phyloP scores from a whole-genome alignment of 2,329 filamentous ascomycete species.

The Scorias spongiosa region DNA sequence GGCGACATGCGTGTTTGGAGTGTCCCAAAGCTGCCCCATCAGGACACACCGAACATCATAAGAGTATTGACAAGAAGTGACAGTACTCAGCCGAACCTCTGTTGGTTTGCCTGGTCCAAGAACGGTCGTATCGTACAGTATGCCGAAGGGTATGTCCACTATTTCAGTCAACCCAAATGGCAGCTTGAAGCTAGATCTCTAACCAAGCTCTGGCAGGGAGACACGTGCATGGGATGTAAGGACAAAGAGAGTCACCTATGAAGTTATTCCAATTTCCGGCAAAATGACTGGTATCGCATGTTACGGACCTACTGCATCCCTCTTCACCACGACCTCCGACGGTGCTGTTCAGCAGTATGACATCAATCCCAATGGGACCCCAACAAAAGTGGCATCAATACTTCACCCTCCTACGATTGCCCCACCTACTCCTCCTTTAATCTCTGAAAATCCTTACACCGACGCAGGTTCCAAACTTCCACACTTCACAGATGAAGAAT shows the following conservation, averaged over 20 bases:
- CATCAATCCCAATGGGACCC: conserved; percentile 54
- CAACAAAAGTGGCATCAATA: conserved; percentile 68
- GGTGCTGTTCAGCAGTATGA: conserved; percentile 93
- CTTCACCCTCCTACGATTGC: conserved; percentile 69
- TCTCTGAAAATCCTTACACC: conserved; percentile 46
- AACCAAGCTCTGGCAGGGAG: conserved; percentile 37
- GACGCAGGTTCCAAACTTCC: conserved; percentile 9
- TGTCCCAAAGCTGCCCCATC: conserved; percentile 64
- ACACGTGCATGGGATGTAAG: conserved; percentile 93
- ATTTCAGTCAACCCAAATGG: neutral
- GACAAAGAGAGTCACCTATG: conserved; percentile 91
- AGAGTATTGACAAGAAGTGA: conserved; percentile 71
- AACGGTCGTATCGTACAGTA: conserved; percentile 91
- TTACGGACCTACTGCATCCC: conserved; percentile 75
- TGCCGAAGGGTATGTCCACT: conserved; percentile 61
- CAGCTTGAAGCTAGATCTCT: too few relatives aligned
- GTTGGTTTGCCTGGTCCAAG: conserved; percentile 98
- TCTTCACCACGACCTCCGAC: conserved; percentile 81
- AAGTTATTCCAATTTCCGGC: conserved; percentile 72
- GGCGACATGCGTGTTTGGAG: conserved; percentile 95
- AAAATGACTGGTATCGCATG: conserved; percentile 69
- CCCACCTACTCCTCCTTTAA: conserved; percentile 70
- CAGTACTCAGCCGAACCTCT: conserved; percentile 56
- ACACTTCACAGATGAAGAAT: conserved; percentile 41
- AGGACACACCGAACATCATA: conserved; percentile 68